These are phyloP conservation scores for Annulohypoxylon maeteangense DNA, from an alignment of 495 filamentous ascomycete species.

Conservation along the genomic window DNA sequence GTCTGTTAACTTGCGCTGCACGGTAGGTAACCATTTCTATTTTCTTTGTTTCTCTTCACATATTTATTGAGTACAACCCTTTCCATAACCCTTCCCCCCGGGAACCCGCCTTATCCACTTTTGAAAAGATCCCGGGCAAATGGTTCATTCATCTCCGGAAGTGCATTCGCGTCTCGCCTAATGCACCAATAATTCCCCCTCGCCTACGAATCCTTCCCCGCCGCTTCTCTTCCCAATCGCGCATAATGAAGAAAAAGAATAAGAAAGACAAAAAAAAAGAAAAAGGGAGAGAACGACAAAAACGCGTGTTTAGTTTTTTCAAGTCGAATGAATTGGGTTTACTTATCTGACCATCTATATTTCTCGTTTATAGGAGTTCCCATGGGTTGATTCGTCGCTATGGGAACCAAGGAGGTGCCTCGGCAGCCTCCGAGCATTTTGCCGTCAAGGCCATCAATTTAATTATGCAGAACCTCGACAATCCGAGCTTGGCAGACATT, in stretches of 20 bases:
- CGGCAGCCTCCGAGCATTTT: slow-evolving; percentile 60
- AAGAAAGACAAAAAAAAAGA: background rate
- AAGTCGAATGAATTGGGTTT: slow-evolving; percentile 25
- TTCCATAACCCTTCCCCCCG: slow-evolving; percentile 12
- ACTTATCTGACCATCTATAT: slow-evolving; percentile 33
- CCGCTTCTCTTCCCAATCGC: slow-evolving; percentile 29
- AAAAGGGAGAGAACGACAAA: background rate
- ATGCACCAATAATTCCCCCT: slow-evolving; percentile 30
- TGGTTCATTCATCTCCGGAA: slow-evolving; percentile 46
- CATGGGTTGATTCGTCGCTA: slow-evolving; percentile 61
- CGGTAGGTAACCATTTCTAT: slow-evolving; percentile 49
- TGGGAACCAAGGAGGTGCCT: slow-evolving; percentile 57
- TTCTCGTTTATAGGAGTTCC: slow-evolving; percentile 51
- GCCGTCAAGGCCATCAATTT: slow-evolving; percentile 59
- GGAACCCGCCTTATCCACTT: slow-evolving; percentile 39
- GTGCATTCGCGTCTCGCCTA: slow-evolving; percentile 37
- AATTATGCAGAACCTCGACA: slow-evolving; percentile 59
- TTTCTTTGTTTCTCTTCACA: background rate
- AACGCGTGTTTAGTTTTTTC: background rate
- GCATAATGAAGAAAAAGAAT: slow-evolving; percentile 14
- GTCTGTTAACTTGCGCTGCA: slow-evolving; percentile 59
- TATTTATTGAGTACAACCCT: slow-evolving; percentile 9
- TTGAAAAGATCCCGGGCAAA: slow-evolving; percentile 45
- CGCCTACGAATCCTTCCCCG: slow-evolving; percentile 21
- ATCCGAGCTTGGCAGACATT: slow-evolving; percentile 61